Conservation (phyloP, 2,329 filamentous ascomycete species). For the Hypoxylon sp. region DNA sequence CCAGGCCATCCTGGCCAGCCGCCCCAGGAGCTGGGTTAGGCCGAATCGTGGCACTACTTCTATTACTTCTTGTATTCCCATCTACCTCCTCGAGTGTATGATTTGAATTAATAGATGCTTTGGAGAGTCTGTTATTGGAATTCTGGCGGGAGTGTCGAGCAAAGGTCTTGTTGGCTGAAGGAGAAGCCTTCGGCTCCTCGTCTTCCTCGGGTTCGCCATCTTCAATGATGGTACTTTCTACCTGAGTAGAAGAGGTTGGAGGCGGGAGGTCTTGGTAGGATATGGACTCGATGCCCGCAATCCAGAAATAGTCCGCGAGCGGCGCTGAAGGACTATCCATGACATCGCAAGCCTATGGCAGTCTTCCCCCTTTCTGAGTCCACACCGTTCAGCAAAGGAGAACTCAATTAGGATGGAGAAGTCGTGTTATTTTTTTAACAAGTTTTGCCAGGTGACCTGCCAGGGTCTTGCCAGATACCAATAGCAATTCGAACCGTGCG, state of each 20-base stretch:
- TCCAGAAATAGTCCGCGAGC: conserved; percentile 83
- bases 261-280: conserved; percentile 71
- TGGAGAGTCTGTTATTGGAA: conserved; percentile 72
- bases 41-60: conserved; percentile 76
- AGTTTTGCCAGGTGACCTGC: conserved; percentile 31
- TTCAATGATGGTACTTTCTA: conserved; percentile 74
- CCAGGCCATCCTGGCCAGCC: conserved; percentile 56
- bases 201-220: conserved; percentile 71
- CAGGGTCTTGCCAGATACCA: conserved; percentile 30
- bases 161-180: conserved; percentile 56
- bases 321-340: conserved; percentile 75
- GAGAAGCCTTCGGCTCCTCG: conserved; percentile 48
- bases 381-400: conserved; percentile 25
- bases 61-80: conserved; percentile 72
- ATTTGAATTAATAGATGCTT: conserved; percentile 65
- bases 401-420: conserved; percentile 30
- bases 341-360: conserved; percentile 55
- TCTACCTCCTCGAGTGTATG: conserved; percentile 71
- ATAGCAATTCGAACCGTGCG: conserved; percentile 34
- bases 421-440: conserved; percentile 32
- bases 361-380: conserved; percentile 29
- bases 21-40: conserved; percentile 55
- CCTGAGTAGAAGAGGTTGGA: conserved; percentile 57
- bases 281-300: conserved; percentile 78
- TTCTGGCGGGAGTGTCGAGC: conserved; percentile 74